phyloP scores from a whole-genome alignment of 192 early-diverging fungal species.

The Coemansia sp. region DNA sequence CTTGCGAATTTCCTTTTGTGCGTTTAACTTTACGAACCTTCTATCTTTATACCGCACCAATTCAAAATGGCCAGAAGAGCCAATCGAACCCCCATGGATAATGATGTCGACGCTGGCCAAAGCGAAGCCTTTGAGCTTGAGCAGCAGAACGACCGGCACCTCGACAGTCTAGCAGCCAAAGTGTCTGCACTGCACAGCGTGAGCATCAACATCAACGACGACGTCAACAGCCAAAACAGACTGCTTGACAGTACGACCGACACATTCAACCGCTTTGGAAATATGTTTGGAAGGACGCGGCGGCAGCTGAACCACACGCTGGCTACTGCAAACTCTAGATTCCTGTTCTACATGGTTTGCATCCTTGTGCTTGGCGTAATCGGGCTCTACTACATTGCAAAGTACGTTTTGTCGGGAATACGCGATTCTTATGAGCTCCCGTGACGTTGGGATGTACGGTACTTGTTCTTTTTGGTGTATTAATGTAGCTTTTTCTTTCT shows the following conservation, averaged over 20 bases:
- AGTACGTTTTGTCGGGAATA: slow-evolving; percentile 20
- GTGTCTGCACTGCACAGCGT: slow-evolving; percentile 49
- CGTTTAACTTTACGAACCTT: not conserved
- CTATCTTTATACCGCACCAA: not conserved
- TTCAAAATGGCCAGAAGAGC: slow-evolving; percentile 36
- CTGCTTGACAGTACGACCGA: slow-evolving; percentile 39
- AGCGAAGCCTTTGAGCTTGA: slow-evolving; percentile 51
- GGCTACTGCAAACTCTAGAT: slow-evolving; percentile 43
- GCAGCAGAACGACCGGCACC: slow-evolving; percentile 47
- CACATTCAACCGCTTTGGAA: slow-evolving; percentile 50
- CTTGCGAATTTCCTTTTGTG: not conserved
- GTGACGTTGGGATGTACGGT: not conserved
- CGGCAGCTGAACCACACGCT: slow-evolving; percentile 42
- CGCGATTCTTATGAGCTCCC: slow-evolving; percentile 24
- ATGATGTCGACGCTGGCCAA: slow-evolving; percentile 17
- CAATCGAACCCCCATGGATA: slow-evolving; percentile 36
- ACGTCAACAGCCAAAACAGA: slow-evolving; percentile 47
- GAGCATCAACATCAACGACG: slow-evolving; percentile 47
- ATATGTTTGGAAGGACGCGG: slow-evolving; percentile 51
- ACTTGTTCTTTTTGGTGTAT: not conserved
- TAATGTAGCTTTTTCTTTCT: not conserved
- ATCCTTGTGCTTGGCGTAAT: slow-evolving; percentile 38
- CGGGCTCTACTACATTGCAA: slow-evolving; percentile 44
- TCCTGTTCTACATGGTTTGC: slow-evolving; percentile 44
- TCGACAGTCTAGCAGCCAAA: slow-evolving; percentile 48